phyloP scores from a whole-genome alignment of 1,284 basidiomycete species.

The Cerrena zonata region DNA sequence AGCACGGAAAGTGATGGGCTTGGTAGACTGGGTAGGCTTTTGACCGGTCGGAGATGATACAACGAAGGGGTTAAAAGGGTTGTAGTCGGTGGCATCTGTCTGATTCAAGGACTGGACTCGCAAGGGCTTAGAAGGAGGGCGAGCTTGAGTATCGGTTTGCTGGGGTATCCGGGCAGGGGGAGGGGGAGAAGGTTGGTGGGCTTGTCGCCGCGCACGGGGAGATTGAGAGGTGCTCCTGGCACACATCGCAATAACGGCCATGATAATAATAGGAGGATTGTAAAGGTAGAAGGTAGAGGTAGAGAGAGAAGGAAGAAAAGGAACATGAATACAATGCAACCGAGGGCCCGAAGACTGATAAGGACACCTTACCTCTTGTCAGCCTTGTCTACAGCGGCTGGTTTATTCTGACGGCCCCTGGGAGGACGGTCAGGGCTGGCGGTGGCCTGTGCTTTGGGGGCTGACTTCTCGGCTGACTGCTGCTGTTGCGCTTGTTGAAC shows the following conservation, averaged over 20 bases:
- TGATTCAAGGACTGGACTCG: constrained; percentile 9
- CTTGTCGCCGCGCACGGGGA: constrained; percentile 42
- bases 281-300: constrained; percentile 9
- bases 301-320: constrained; percentile 8
- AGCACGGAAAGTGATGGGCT: constrained; percentile 26
- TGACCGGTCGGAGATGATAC: constrained; percentile 36
- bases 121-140: constrained; percentile 21
- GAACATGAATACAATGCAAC: constrained; percentile 4
- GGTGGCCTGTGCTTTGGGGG: constrained; percentile 19
- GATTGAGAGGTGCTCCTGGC: constrained; percentile 45
- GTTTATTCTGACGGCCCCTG: constrained; percentile 31
- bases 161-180: constrained; percentile 39
- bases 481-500: constrained; percentile 20
- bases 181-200: constrained; percentile 54
- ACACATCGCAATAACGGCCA: neutral
- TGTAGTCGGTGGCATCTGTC: constrained; percentile 23
- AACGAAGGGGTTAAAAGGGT: constrained; percentile 55
- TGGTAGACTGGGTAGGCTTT: constrained; percentile 18
- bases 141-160: constrained; percentile 47
- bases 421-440: constrained; percentile 23
- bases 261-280: too few relatives aligned
- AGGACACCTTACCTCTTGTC: constrained; percentile 24
- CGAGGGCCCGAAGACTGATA: neutral
- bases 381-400: constrained; percentile 27
- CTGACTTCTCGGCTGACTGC: constrained; percentile 19